These are phyloP conservation scores for Omphalea diandra DNA, from an alignment of 441 rosid genomes.

Conservation along the genomic window DNA sequence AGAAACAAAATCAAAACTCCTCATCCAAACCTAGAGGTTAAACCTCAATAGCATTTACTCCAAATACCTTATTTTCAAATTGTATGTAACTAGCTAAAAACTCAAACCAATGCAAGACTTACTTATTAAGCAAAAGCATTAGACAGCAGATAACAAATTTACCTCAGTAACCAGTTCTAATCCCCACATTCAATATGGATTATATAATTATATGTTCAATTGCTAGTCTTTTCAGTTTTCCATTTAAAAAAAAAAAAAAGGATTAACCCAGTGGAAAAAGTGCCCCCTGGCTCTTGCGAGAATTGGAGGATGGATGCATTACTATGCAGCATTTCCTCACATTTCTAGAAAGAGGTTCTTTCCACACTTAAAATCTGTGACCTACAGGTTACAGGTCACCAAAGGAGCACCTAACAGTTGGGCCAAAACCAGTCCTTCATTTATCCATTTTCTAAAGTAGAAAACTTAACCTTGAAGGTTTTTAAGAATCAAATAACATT, in stretches of 20 bases:
- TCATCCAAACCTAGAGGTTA: not conserved
- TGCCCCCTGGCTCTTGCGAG: too few species aligned
- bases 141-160: not conserved
- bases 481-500: constrained; percentile 5
- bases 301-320: too few species aligned
- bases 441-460: not conserved
- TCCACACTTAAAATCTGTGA: too few species aligned
- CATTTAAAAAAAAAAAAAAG: too few species aligned
- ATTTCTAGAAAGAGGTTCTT: too few species aligned
- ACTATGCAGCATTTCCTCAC: too few species aligned
- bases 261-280: too few species aligned
- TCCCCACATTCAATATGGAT: not conserved
- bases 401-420: too few species aligned
- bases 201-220: not conserved
- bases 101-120: not conserved
- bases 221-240: not conserved
- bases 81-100: not conserved
- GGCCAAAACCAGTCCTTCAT: not conserved
- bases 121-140: not conserved
- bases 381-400: too few species aligned
- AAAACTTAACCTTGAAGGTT: not conserved
- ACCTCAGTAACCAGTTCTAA: not conserved
- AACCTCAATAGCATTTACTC: not conserved
- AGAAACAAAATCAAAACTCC: constrained; percentile 4
- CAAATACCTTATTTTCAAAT: not conserved